A percentile compares a stretch with the other conserved stretches of the same genome.
Evolutionary conservation across 1,284 basidiomycete species (phyloP).

Genomic region (Ustilago bromivora): DNA sequence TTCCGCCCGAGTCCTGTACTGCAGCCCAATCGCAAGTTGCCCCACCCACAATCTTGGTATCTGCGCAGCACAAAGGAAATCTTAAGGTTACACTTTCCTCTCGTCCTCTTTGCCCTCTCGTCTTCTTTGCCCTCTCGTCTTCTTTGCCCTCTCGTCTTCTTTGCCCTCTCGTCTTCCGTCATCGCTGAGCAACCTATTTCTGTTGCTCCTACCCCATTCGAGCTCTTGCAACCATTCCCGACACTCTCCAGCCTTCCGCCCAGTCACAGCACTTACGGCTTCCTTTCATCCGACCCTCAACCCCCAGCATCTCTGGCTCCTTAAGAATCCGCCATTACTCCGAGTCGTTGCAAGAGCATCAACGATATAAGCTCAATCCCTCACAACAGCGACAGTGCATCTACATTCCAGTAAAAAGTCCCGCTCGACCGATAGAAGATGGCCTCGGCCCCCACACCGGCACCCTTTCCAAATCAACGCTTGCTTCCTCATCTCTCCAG

Average conservation of each 20-base stretch:
- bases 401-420: neutral
- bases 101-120: neutral
- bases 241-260: neutral
- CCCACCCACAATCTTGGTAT: neutral
- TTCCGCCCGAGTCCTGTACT: neutral
- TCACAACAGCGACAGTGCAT: neutral
- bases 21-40: neutral
- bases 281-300: neutral
- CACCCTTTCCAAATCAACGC: constrained; percentile 22
- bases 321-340: neutral
- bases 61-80: neutral
- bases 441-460: constrained; percentile 37
- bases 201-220: neutral
- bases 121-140: neutral
- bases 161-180: neutral
- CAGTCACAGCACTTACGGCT: neutral
- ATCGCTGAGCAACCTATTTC: neutral
- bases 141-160: neutral
- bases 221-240: neutral
- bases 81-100: constrained; percentile 4
- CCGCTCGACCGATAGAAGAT: constrained; percentile 41
- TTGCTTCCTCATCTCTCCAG: constrained; percentile 26
- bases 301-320: neutral
- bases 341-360: neutral
- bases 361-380: neutral